phyloP scores from a whole-genome alignment of 805 yeast genomes.

The Danielia reshetovae region DNA sequence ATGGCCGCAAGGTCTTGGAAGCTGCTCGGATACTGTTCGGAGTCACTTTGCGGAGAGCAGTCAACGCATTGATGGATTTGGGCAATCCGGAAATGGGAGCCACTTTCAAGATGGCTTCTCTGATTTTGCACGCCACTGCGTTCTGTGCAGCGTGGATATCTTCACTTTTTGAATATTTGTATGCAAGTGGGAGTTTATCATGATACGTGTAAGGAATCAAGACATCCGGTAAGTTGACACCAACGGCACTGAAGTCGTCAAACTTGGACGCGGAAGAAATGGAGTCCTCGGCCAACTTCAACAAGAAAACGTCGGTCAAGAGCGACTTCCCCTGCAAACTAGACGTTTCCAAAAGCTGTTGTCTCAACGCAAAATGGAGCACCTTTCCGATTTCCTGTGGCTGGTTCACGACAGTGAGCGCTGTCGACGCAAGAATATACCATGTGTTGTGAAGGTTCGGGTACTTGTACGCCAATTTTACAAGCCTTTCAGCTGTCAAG shows the following conservation, averaged over 20 bases:
- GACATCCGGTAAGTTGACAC: conserved; percentile 40
- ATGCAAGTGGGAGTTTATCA: conserved; percentile 35
- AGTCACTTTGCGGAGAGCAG: conserved; percentile 58
- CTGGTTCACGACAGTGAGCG: conserved; percentile 74
- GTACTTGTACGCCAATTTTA: conserved; percentile 47
- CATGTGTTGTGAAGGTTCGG: conserved; percentile 57
- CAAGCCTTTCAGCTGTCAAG: conserved; percentile 54
- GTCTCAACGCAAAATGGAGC: conserved; percentile 62
- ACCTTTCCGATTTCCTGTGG: conserved; percentile 77
- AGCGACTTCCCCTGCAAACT: conserved; percentile 19
- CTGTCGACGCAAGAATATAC: conserved; percentile 78
- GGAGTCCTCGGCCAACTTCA: conserved; percentile 38
- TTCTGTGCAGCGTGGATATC: conserved; percentile 35
- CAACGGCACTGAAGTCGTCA: conserved; percentile 37
- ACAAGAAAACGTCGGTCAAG: conserved; percentile 30
- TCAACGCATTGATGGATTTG: conserved; percentile 75
- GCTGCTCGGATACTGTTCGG: conserved; percentile 39
- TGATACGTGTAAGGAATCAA: conserved; percentile 37
- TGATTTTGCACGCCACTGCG: conserved; percentile 46
- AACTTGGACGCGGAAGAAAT: conserved; percentile 36
- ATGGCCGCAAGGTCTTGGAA: conserved; percentile 23
- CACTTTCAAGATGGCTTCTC: conserved; percentile 77
- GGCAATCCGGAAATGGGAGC: conserved; percentile 84
- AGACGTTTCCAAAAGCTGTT: conserved; percentile 35
- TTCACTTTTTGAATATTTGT: conserved; percentile 28